phyloP scores from a whole-genome alignment of 371 early-diverging fungal species.

The Mucor lusitanicus region DNA sequence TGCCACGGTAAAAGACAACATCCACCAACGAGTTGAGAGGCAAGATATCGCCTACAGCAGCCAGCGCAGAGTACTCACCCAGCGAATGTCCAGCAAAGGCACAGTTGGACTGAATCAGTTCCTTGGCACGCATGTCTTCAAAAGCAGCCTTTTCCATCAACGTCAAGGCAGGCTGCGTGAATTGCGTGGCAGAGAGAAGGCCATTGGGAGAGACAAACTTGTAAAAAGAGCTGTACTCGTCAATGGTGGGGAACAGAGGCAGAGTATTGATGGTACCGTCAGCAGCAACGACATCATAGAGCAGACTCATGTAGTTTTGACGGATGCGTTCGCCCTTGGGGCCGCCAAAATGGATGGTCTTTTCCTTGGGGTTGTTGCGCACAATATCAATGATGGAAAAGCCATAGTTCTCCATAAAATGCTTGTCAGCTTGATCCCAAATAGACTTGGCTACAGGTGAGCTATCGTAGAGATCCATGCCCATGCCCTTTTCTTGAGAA shows the following conservation, averaged over 20 bases:
- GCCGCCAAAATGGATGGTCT: slow-evolving; percentile 95
- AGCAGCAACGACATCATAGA: slow-evolving; percentile 81
- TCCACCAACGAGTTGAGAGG: slow-evolving; percentile 90
- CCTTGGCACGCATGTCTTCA: slow-evolving; percentile 89
- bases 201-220: slow-evolving; percentile 93
- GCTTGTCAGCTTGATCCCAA: slow-evolving; percentile 93
- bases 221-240: slow-evolving; percentile 76
- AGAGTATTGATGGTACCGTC: slow-evolving; percentile 73
- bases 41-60: slow-evolving; percentile 88
- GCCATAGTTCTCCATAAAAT: slow-evolving; percentile 87
- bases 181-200: slow-evolving; percentile 93
- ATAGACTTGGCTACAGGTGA: slow-evolving; percentile 85
- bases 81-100: slow-evolving; percentile 96
- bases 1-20: slow-evolving; percentile 95
- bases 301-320: slow-evolving; percentile 87
- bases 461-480: slow-evolving; percentile 89
- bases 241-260: slow-evolving; percentile 91
- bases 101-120: slow-evolving; percentile 81
- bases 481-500: slow-evolving; percentile 95
- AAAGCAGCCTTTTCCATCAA: slow-evolving; percentile 94
- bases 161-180: slow-evolving; percentile 93
- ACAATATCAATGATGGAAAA: slow-evolving; percentile 94
- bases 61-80: slow-evolving; percentile 95
- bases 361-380: slow-evolving; percentile 82
- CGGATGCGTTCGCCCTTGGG: slow-evolving; percentile 89